Conservation (phyloP, 139 green algal species). For the Medakamo hakoo region DNA sequence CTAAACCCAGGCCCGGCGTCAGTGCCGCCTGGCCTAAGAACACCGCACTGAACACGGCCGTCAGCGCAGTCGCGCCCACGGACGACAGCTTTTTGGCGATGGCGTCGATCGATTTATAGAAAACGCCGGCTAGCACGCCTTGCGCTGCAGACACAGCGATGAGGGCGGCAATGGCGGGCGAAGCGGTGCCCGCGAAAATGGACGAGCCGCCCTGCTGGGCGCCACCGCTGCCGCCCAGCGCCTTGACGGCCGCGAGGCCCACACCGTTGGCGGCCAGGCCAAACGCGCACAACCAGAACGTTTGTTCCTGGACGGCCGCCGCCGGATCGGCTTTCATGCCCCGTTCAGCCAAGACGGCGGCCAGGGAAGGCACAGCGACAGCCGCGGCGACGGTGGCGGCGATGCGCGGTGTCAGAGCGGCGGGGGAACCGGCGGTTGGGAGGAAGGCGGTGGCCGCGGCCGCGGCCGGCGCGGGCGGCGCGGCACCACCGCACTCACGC, state of each 20-base stretch:
- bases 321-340: neutral
- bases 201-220: too few species aligned
- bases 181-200: neutral
- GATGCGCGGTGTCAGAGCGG: neutral
- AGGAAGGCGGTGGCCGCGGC: too few species aligned
- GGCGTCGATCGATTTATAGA: neutral
- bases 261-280: neutral
- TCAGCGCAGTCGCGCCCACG: neutral
- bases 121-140: neutral
- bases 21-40: neutral
- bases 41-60: neutral
- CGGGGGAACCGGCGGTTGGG: too few species aligned
- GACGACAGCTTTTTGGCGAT: neutral
- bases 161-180: neutral
- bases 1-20: neutral
- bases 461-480: too few species aligned
- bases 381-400: neutral
- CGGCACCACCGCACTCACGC: neutral
- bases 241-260: neutral
- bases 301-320: neutral
- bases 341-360: neutral
- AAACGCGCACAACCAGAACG: neutral
- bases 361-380: neutral
- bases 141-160: neutral
- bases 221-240: too few species aligned